Percentiles rank a stretch among this genome's conserved stretches.
phyloP scores from a whole-genome alignment of 345 rosid genomes.

The Hibiscus tridactylites region DNA sequence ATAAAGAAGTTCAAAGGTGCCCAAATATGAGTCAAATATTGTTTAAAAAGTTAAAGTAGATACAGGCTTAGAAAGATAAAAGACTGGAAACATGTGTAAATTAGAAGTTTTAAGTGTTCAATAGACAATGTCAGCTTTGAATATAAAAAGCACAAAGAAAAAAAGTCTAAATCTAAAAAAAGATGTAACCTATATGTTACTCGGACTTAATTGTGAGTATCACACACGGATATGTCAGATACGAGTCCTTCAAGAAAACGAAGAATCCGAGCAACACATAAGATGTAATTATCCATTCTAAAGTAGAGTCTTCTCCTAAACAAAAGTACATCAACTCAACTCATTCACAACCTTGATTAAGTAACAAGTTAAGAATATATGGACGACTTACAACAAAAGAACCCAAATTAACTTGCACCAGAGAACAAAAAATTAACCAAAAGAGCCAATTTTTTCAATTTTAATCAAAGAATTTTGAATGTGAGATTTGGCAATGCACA shows the following conservation, averaged over 20 bases:
- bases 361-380: conserved; percentile 9
- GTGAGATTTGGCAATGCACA: background rate
- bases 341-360: background rate
- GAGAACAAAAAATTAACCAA: background rate
- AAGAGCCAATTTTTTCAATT: background rate
- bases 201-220: background rate
- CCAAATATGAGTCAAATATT: conserved; percentile 4
- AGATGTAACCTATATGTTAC: conserved; percentile 12
- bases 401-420: background rate
- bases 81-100: conserved; percentile 12
- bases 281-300: conserved; percentile 3
- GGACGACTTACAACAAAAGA: conserved; percentile 3
- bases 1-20: conserved; percentile 13
- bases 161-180: conserved; percentile 20
- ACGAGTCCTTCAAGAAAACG: background rate
- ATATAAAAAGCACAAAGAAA: conserved; percentile 6
- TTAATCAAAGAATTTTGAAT: background rate
- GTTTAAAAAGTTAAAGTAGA: conserved; percentile 8
- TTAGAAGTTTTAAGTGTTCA: conserved; percentile 13
- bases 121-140: conserved; percentile 13
- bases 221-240: background rate
- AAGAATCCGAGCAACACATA: background rate
- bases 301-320: conserved; percentile 39
- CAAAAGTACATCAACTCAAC: conserved; percentile 25
- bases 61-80: conserved; percentile 10